Conservation (phyloP, 2,329 filamentous ascomycete genomes). For the Claviceps purpurea region DNA sequence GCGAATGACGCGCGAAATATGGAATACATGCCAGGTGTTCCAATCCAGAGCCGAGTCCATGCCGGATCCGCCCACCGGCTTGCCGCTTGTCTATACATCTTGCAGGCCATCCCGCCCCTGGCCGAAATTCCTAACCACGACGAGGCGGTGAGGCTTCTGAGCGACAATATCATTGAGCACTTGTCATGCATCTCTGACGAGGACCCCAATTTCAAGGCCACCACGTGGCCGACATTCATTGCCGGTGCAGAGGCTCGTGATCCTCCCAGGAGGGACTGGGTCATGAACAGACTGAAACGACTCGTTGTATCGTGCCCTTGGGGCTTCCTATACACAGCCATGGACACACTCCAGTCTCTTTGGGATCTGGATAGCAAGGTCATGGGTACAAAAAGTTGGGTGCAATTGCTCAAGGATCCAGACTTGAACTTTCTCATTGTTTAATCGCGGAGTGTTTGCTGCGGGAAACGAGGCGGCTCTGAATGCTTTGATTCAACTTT, state of each 20-base stretch:
- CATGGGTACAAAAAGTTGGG: slow-evolving; percentile 23
- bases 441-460: slow-evolving; percentile 10
- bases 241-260: slow-evolving; percentile 38
- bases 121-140: slow-evolving; percentile 14
- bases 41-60: slow-evolving; percentile 23
- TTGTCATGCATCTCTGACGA: slow-evolving; percentile 32
- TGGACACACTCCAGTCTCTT: slow-evolving; percentile 29
- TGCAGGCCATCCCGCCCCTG: slow-evolving; percentile 24
- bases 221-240: slow-evolving; percentile 43
- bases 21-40: slow-evolving; percentile 19
- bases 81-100: slow-evolving; percentile 32
- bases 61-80: slow-evolving; percentile 30
- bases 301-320: slow-evolving; percentile 30
- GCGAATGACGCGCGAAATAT: slow-evolving; percentile 23
- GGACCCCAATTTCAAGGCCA: slow-evolving; percentile 41
- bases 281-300: slow-evolving; percentile 29
- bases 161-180: slow-evolving; percentile 31
- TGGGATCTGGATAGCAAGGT: slow-evolving; percentile 26
- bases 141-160: slow-evolving; percentile 21
- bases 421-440: slow-evolving; percentile 31
- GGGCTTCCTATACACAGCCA: slow-evolving; percentile 34
- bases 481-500: too few species aligned
- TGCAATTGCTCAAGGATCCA: slow-evolving; percentile 28
- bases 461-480: too few species aligned
- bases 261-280: slow-evolving; percentile 30